Evolutionary conservation across 2,329 filamentous ascomycete species (phyloP).

Genomic region (Fusarium duplospermum): DNA sequence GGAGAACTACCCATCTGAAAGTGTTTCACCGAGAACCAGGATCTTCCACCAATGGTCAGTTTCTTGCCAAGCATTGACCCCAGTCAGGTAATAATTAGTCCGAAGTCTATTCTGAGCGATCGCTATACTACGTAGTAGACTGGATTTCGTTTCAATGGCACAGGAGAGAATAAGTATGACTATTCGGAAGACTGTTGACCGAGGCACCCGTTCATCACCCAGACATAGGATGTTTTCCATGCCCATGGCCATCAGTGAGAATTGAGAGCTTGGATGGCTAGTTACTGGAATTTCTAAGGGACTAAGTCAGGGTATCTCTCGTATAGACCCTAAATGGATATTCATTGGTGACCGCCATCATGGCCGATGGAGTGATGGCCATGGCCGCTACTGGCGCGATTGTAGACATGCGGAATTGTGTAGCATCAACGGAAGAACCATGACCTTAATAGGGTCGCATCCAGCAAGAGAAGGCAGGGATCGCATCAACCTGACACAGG

Average conservation of each 20-base stretch:
- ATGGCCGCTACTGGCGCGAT: background rate
- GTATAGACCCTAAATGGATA: background rate
- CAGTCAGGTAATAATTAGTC: background rate
- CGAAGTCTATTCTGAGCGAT: background rate
- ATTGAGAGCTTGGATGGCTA: background rate
- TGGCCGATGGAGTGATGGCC: background rate
- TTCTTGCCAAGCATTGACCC: background rate
- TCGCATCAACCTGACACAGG: constrained; percentile 1
- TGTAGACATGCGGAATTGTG: background rate
- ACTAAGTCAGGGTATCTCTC: background rate
- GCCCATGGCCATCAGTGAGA: background rate
- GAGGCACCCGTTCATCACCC: background rate
- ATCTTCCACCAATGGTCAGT: background rate
- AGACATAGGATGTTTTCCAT: background rate
- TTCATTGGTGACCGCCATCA: background rate
- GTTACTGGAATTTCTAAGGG: background rate
- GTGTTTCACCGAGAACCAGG: background rate
- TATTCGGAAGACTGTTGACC: background rate
- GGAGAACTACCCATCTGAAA: background rate
- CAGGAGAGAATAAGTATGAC: background rate
- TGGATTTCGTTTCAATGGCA: background rate
- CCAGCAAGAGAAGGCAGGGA: background rate
- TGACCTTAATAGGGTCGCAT: background rate
- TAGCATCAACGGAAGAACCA: background rate
- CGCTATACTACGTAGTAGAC: background rate